Evolutionary conservation across 2,329 filamentous ascomycete species (phyloP), one percentile per base, ranked within the genome.

Genomic region (Malbranchea zuffiana): DNA sequence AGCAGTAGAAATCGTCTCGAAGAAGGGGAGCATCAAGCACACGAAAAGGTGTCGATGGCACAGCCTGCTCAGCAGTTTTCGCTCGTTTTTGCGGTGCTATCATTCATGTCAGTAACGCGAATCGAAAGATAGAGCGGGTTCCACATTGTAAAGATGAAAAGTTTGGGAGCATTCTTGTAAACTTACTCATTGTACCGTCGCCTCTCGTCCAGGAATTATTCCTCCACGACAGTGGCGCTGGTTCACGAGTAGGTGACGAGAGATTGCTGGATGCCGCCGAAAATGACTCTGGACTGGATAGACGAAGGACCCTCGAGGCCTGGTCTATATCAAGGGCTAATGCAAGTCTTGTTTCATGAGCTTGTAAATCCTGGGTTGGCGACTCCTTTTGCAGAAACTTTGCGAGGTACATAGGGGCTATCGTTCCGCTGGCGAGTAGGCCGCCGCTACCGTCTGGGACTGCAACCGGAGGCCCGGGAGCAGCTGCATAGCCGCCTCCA

Each of bases 1-100:
- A 90, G 61, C 86, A 95, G 56, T 98, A 98, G 56, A 87, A 98
- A 58, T 98, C 88, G 50, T 96, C 86, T 39, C 85, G 77, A n/a
- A 96, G 67, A 35, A 77, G 75, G 2, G 87, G 86, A 6, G 88
- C 88, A 61, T 95, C 85, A 4, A 98, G 69, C 5, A 95, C 82
- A 62, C 82, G 82, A 63, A 92, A 92, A 4, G 86, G 83, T 12
- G 81, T 72, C 5, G 71, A 68, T 24, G 84, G 81, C 27, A 90
- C 66, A 23, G 66, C 59, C 18, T 16, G 17, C 12, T 18, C 21
- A 18, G 13, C 20, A 17, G 6, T 12, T 23, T 39, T 26, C 24
- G 36, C 12, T 15, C 5, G 23, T 13, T 35, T 25, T 3, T 16
- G 31, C 26, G 31, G 30, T 18, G 18, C 37, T 40, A 35, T 25